Conservation (phyloP, 495 filamentous ascomycete genomes). For the Aspergillus cavernicola region DNA sequence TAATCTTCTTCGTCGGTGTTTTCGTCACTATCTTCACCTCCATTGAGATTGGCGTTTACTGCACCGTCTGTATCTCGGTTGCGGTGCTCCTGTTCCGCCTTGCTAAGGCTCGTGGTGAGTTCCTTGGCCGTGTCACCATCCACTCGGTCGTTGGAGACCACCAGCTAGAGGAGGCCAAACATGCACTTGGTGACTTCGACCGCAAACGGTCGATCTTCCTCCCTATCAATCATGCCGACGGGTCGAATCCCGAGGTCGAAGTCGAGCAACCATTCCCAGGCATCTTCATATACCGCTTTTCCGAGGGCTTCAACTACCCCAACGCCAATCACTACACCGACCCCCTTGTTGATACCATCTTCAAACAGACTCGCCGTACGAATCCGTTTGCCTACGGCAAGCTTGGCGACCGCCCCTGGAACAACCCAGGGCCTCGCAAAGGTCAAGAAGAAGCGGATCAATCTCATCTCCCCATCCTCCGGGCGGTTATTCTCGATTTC, state of each 20-base stretch:
- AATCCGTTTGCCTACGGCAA: constrained; percentile 58
- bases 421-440: constrained; percentile 77
- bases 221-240: constrained; percentile 83
- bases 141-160: constrained; percentile 87
- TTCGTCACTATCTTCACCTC: constrained; percentile 81
- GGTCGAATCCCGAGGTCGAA: constrained; percentile 82
- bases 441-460: constrained; percentile 48
- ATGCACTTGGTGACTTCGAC: constrained; percentile 46
- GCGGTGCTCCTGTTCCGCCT: constrained; percentile 83
- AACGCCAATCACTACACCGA: constrained; percentile 92
- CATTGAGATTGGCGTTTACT: constrained; percentile 93
- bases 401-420: constrained; percentile 90
- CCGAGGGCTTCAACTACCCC: constrained; percentile 95
- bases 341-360: constrained; percentile 68
- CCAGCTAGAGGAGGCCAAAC: constrained; percentile 59
- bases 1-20: constrained; percentile 94
- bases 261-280: constrained; percentile 82
- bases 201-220: constrained; percentile 72
- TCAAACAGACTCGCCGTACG: constrained; percentile 72
- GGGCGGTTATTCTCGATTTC: constrained; percentile 93
- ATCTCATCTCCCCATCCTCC: constrained; percentile 67
- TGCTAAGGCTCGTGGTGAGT: constrained; percentile 78
- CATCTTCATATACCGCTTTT: constrained; percentile 96
- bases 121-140: constrained; percentile 84
- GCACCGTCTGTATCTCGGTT: constrained; percentile 68